Conservation (phyloP, 1,284 basidiomycete species). For the Apiotrichum mycotoxinovorans region DNA sequence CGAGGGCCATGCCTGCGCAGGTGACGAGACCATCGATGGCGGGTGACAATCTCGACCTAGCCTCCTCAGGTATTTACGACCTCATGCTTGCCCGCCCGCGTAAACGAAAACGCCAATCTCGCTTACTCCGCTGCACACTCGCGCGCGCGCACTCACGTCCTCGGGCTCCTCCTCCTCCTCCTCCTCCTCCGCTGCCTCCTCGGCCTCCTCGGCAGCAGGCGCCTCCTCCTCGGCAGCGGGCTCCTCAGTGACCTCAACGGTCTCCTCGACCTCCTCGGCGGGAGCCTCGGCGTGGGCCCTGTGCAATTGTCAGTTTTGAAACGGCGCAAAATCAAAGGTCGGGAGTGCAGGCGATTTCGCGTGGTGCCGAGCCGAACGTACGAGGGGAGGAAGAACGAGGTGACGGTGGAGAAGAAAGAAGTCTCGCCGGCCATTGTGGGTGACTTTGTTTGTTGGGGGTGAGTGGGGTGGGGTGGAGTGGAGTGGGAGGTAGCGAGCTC, state of each 20-base stretch:
- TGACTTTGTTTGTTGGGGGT: background rate
- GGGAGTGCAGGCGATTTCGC: too few relatives aligned
- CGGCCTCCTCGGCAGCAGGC: slow-evolving; percentile 48
- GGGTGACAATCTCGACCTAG: background rate
- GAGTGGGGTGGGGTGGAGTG: too few relatives aligned
- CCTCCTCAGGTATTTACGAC: background rate
- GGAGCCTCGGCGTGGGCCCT: slow-evolving; percentile 47
- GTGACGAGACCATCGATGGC: background rate
- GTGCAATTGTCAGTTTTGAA: too few relatives aligned
- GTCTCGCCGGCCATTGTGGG: slow-evolving; percentile 21
- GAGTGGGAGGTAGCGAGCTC: slow-evolving; percentile 3
- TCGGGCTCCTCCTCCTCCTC: slow-evolving; percentile 63
- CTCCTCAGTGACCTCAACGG: slow-evolving; percentile 37
- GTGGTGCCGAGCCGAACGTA: slow-evolving; percentile 21
- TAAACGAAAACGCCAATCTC: too few relatives aligned
- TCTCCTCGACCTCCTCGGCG: slow-evolving; percentile 41
- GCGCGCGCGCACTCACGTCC: slow-evolving; percentile 58
- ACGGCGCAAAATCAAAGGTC: too few relatives aligned
- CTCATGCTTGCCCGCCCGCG: background rate
- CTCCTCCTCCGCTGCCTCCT: slow-evolving; percentile 43
- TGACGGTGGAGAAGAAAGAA: slow-evolving; percentile 36
- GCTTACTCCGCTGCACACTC: too few relatives aligned
- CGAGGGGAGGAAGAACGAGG: slow-evolving; percentile 41
- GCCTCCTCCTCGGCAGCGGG: too few relatives aligned
- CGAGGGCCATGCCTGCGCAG: background rate